Evolutionary conservation across 2,329 filamentous ascomycete genomes (phyloP), one percentile per base, ranked within the genome.

Genomic region (Cucurbitaria berberidis): DNA sequence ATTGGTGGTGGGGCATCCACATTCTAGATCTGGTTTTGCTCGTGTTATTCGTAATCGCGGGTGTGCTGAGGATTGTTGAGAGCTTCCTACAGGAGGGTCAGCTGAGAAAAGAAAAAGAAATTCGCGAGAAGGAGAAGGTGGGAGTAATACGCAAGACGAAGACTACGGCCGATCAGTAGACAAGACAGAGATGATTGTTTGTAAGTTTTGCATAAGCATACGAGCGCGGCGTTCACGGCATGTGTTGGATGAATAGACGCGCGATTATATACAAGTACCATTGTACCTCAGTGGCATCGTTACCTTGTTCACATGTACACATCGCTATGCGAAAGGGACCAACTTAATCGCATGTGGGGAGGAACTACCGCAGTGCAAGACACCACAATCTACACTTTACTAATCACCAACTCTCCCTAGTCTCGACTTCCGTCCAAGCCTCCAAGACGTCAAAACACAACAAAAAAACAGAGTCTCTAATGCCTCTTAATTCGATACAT

Each of bases 1-100:
- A 96, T 77, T 82, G 93, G 46, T 99, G 95, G 95, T 99, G 95
- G 95, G 82, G 85, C 4, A 86, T 95, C 5, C 93, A 98, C 78
- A 81, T 59, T 10, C 13, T 45, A 18, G 40, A 42, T 26, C 40
- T 42, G 3, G n/a, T 9, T 10, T 11, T 26, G 16, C 10, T 29
- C 2, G 40, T 42, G 40, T 15, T 42, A 4, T 29, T 42, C 24
- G n/a, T 42, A 19, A 30, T 24, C 22, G 15, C 26, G n/a, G 40
- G 4, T 13, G 13, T 42, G 22, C 15, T 42, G 13, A 27, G 16
- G 8, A 24, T 29, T 13, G 22, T 42, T n/a, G 40, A 42, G 24
- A 15, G 36, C 30, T 34, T n/a, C 30, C 13, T 21, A 11, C 6
- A 39, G 11, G 10, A 39, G 18, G 18, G 22, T 3, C 5, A 36